These are phyloP conservation scores for Neoarthrinium moseri DNA, from an alignment of 2,329 filamentous ascomycete genomes.

Conservation along the genomic window DNA sequence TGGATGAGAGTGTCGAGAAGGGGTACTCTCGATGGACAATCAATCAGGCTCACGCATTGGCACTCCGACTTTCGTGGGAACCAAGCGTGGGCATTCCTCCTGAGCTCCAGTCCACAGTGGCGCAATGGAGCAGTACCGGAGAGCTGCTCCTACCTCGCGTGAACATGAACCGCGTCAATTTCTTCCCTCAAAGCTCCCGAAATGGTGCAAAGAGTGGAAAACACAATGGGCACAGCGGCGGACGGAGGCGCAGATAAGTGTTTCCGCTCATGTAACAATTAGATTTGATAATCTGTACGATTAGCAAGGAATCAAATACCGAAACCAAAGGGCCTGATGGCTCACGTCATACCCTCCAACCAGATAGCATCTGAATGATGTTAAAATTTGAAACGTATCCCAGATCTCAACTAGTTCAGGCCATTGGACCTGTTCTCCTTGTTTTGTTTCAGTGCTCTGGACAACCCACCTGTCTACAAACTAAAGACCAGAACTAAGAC, in stretches of 20 bases:
- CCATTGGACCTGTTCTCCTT: no score
- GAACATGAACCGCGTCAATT: background rate
- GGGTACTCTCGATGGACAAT: constrained; percentile 31
- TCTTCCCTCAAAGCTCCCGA: background rate
- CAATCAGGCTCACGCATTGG: constrained; percentile 13
- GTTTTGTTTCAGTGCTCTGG: no score
- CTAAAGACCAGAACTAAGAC: no score
- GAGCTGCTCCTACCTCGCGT: background rate
- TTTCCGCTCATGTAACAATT: no score
- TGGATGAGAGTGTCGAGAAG: constrained; percentile 28
- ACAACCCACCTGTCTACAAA: no score
- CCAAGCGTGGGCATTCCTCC: constrained; percentile 8
- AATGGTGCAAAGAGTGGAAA: background rate
- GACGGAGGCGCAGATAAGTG: background rate
- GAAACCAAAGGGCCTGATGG: no score
- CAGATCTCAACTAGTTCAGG: no score
- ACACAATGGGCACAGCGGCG: background rate
- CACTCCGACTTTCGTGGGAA: constrained; percentile 19
- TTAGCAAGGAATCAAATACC: no score
- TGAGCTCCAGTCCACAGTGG: background rate
- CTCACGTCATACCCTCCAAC: no score
- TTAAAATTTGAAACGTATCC: no score
- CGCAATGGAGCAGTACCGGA: background rate
- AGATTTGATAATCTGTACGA: no score
- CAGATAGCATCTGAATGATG: no score